Conservation (phyloP, 768 basidiomycete genomes). For the Kwoniella pini region DNA sequence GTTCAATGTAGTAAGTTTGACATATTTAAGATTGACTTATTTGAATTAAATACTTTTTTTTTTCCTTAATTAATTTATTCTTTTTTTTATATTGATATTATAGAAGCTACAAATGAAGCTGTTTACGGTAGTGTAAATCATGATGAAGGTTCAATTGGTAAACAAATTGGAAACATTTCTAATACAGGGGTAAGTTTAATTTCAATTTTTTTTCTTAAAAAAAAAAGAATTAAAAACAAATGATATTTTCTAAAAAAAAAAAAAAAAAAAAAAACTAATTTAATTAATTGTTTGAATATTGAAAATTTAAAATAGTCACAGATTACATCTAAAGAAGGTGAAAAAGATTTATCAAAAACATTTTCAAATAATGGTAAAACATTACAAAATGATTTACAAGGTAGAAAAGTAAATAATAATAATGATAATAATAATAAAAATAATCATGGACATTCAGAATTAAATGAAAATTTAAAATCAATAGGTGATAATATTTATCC, state of each 20-base stretch:
- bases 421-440: no score
- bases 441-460: constrained; percentile 18
- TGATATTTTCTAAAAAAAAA: no score
- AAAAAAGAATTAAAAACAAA: no score
- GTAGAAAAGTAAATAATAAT: no score
- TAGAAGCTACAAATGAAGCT: constrained; percentile 16
- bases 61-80: no score
- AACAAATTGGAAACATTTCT: constrained; percentile 12
- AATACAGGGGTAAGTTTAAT: constrained; percentile 13
- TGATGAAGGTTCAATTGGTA: constrained; percentile 9
- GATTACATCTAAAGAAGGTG: constrained; percentile 16
- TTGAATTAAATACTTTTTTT: no score
- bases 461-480: constrained; percentile 12
- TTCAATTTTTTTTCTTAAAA: neutral
- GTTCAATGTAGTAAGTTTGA: constrained; percentile 25
- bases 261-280: no score
- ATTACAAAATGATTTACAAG: constrained; percentile 19
- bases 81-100: neutral
- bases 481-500: constrained; percentile 7
- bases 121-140: constrained; percentile 17
- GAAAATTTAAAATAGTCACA: constrained; percentile 15
- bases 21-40: no score
- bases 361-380: constrained; percentile 11
- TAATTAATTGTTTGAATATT: no score
- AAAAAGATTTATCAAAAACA: constrained; percentile 15